Percentiles rank a stretch among this genome's conserved stretches.
Evolutionary conservation across 139 green algal species (phyloP).

Genomic region (Micractinium conductrix): DNA sequence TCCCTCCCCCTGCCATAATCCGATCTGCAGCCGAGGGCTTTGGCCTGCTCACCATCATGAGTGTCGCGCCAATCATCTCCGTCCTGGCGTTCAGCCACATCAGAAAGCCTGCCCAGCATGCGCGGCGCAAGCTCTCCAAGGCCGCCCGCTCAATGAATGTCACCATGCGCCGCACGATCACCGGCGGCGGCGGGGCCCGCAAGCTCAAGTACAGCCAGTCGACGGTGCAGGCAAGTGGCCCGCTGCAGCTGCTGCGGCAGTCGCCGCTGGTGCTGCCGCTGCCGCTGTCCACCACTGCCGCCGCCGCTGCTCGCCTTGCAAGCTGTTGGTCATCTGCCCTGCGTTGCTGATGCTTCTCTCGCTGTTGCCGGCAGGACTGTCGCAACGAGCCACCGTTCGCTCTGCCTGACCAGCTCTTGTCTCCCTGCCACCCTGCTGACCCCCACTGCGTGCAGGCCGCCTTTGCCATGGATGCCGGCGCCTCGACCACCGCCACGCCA

Average conservation of each 20-base stretch:
- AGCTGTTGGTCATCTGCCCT: background rate
- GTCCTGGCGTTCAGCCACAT: slow-evolving; percentile 30
- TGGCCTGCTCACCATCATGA: slow-evolving; percentile 39
- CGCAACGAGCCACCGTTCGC: background rate
- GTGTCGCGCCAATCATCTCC: slow-evolving; percentile 40
- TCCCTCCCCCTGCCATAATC: background rate
- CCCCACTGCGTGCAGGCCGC: background rate
- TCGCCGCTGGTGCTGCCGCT: background rate
- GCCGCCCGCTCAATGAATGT: slow-evolving; percentile 14
- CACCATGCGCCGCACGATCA: background rate
- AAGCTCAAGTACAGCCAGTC: slow-evolving; percentile 6
- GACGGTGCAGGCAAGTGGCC: background rate
- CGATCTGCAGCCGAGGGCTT: slow-evolving; percentile 44
- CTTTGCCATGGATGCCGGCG: background rate
- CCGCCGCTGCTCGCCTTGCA: background rate
- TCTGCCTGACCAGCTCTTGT: background rate
- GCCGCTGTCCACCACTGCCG: background rate
- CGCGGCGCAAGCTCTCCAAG: slow-evolving; percentile 20
- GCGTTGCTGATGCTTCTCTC: background rate
- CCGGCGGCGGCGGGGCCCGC: background rate
- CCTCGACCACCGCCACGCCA: background rate
- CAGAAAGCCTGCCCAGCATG: slow-evolving; percentile 30
- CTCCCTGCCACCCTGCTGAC: background rate
- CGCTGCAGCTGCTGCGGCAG: background rate
- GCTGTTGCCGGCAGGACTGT: too few species aligned